Evolutionary conservation across 768 basidiomycete genomes (phyloP).

Genomic region (Tricholoma sp.): DNA sequence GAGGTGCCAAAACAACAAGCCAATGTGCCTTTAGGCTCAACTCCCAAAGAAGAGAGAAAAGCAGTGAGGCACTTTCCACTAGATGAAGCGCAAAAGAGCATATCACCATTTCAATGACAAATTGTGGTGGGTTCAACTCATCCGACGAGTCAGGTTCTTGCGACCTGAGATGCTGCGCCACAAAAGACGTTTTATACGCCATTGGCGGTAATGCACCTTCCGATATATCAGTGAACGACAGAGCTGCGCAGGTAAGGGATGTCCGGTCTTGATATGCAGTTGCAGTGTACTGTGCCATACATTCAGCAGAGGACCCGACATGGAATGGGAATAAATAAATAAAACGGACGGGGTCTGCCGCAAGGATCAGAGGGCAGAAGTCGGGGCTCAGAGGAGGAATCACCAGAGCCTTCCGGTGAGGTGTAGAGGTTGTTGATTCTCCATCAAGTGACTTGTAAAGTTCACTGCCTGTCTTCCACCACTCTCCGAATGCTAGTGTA

Average conservation of each 20-base stretch:
- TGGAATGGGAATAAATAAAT: not conserved
- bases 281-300: conserved; percentile 46
- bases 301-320: not conserved
- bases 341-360: conserved; percentile 50
- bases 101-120: conserved; percentile 52
- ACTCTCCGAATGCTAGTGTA: conserved; percentile 53
- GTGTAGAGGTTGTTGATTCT: conserved; percentile 9
- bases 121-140: not conserved
- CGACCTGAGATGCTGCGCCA: not conserved
- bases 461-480: conserved; percentile 43
- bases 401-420: conserved; percentile 16
- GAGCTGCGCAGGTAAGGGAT: conserved; percentile 44
- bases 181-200: conserved; percentile 12
- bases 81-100: conserved; percentile 77
- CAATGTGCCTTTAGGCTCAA: conserved; percentile 56
- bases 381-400: conserved; percentile 29
- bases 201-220: conserved; percentile 44
- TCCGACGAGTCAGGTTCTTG: not conserved
- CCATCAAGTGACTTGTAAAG: conserved; percentile 8
- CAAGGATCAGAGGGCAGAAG: conserved; percentile 31
- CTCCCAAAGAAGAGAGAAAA: conserved; percentile 62
- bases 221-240: conserved; percentile 61
- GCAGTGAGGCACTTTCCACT: conserved; percentile 50
- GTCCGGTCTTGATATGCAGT: conserved; percentile 55
- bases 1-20: conserved; percentile 67